Conservation (phyloP, 2,329 filamentous ascomycete species). For the Penicillium glabrum region DNA sequence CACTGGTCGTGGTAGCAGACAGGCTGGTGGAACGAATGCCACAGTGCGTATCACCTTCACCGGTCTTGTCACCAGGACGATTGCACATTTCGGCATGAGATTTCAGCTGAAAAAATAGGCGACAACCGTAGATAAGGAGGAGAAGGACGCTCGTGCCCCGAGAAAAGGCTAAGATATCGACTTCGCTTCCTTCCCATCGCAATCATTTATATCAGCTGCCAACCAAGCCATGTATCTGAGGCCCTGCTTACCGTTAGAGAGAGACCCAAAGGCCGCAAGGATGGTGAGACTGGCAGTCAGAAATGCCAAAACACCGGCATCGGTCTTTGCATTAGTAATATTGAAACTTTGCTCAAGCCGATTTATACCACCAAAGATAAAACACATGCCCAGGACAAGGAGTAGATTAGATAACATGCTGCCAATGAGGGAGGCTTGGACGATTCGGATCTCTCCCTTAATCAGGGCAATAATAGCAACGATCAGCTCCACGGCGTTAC, state of each 20-base stretch:
- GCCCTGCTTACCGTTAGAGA: constrained; percentile 33
- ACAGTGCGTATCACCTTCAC: constrained; percentile 50
- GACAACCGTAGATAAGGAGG: constrained; percentile 77
- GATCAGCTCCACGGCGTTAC: constrained; percentile 85
- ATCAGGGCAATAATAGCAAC: constrained; percentile 81
- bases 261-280: constrained; percentile 74
- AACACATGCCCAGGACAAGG: constrained; percentile 86
- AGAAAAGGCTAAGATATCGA: constrained; percentile 27
- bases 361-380: constrained; percentile 81
- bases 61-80: constrained; percentile 61
- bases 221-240: not conserved
- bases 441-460: constrained; percentile 74
- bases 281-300: constrained; percentile 82
- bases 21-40: constrained; percentile 55
- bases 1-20: constrained; percentile 48
- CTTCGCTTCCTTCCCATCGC: not conserved
- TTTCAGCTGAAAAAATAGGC: constrained; percentile 88
- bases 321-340: constrained; percentile 85
- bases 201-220: not conserved
- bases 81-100: constrained; percentile 81
- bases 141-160: constrained; percentile 69
- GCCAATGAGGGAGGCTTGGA: constrained; percentile 88
- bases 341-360: constrained; percentile 87
- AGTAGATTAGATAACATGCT: constrained; percentile 89
- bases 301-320: constrained; percentile 75